Evolutionary conservation across 2,329 filamentous ascomycete genomes (phyloP), one percentile per base, ranked within the genome.

Genomic region (Scytalidium sp.): DNA sequence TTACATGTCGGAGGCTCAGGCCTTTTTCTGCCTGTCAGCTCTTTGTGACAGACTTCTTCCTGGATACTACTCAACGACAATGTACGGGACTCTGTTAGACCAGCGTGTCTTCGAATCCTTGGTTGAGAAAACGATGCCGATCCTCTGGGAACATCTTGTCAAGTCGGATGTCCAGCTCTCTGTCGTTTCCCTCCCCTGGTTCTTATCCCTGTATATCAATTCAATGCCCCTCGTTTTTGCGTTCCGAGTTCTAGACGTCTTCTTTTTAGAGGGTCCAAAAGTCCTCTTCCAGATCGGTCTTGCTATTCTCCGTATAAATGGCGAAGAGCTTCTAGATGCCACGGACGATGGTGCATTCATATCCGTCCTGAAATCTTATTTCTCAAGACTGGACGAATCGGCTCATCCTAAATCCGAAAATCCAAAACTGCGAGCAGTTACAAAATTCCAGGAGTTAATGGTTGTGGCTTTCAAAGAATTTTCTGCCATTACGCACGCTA

Each of bases 391-490:
- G 8, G 93, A 97, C 65, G 93, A 97, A 70, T 97, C 92, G 3
- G 94, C 94, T 2, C 93, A 99, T 64, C 94, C 94, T 2, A 92
- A 88, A 63, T 97, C 91, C 0, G 92, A 97, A 65, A 99, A 97
- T 56, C 85, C 92, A 3, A 99, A 97, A 71, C 75, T 97, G 46
- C 83, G 93, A 47, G 90, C 92, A 0, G 94, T 99, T 47, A 99
- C 95, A 5, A 83, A 90, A 43, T 99, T 99, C 66, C 94, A 99
- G 63, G 94, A 97, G 68, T 81, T 99, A 50, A 97, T 99, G 92
- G 94, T 99, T 3, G 94, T 97, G 19, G 94, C 94, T 1, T 99
- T 99, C 73, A 97, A 97, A 60, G 94, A 99, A 64, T 99, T 99
- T 64, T 88, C 93, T 0, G 90, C 86, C 39, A 96, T 99, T 59